Conservation (phyloP, 139 green algal genomes). For the Chlorella sorokiniana region DNA sequence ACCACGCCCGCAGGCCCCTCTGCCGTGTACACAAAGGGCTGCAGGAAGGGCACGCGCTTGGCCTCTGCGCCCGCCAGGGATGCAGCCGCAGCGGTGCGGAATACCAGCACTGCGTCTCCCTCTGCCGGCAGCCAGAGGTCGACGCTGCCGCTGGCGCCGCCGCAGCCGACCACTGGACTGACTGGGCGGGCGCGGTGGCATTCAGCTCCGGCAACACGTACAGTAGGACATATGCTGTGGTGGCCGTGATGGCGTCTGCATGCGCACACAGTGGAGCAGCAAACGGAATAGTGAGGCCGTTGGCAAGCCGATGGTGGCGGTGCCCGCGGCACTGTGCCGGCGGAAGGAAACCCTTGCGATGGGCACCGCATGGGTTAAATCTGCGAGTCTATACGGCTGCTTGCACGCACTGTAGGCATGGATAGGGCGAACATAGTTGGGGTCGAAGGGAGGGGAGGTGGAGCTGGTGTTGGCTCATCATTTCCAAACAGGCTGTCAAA, state of each 20-base stretch:
- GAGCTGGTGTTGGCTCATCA: neutral
- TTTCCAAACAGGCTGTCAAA: neutral
- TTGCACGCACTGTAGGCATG: neutral
- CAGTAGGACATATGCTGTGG: neutral
- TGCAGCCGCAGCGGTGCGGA: no score
- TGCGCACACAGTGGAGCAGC: neutral
- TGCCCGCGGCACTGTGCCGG: no score
- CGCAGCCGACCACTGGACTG: neutral
- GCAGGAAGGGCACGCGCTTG: constrained; percentile 16
- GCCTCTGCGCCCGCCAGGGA: neutral
- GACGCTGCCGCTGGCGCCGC: neutral
- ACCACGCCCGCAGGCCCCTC: constrained; percentile 18
- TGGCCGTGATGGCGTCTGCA: neutral
- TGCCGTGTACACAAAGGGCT: constrained; percentile 28
- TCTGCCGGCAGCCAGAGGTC: neutral
- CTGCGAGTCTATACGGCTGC: neutral
- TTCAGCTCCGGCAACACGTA: neutral
- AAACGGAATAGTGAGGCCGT: no score
- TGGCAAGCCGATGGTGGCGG: no score
- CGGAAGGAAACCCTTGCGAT: neutral
- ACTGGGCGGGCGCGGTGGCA: neutral
- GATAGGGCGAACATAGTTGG: neutral
- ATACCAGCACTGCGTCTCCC: neutral
- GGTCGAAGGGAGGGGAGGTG: neutral
- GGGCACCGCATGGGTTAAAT: neutral